Percentiles rank a stretch among this genome's conserved stretches.
These are phyloP conservation scores for Naganishia cerealis DNA, from an alignment of 1,284 basidiomycete species.

Conservation along the genomic window DNA sequence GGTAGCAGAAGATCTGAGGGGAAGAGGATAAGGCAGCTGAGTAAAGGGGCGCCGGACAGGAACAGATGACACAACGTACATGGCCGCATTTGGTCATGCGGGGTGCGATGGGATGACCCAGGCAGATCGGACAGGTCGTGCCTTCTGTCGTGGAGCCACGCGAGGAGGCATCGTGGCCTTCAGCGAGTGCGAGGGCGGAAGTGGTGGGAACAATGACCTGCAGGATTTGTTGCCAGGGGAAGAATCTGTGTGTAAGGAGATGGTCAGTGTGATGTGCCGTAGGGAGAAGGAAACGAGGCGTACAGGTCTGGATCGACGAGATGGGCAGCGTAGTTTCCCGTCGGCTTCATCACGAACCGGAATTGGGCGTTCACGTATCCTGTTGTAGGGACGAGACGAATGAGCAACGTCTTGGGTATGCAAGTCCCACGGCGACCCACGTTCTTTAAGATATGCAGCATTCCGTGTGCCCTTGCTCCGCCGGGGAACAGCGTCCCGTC, in stretches of 20 bases:
- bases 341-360: constrained; percentile 88
- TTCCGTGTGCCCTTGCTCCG: constrained; percentile 65
- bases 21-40: constrained; percentile 21
- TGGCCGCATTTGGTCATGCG: constrained; percentile 97
- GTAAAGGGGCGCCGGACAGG: neutral
- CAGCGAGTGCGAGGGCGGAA: constrained; percentile 53
- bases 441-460: constrained; percentile 76
- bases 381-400: constrained; percentile 45
- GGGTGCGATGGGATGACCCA: constrained; percentile 78
- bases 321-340: constrained; percentile 83
- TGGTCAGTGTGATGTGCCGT: constrained; percentile 21
- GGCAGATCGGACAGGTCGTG: constrained; percentile 88
- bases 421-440: constrained; percentile 59
- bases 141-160: constrained; percentile 42
- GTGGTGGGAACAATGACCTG: constrained; percentile 87
- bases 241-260: constrained; percentile 62
- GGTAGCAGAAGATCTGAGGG: constrained; percentile 78
- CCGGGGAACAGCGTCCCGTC: constrained; percentile 56
- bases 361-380: constrained; percentile 92
- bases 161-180: constrained; percentile 41
- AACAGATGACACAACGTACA: constrained; percentile 60
- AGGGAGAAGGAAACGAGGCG: constrained; percentile 45
- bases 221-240: constrained; percentile 94
- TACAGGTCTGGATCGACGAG: constrained; percentile 93
- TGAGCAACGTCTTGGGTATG: constrained; percentile 2